phyloP scores from a whole-genome alignment of 768 basidiomycete species.

The Lentinula guzmanii region DNA sequence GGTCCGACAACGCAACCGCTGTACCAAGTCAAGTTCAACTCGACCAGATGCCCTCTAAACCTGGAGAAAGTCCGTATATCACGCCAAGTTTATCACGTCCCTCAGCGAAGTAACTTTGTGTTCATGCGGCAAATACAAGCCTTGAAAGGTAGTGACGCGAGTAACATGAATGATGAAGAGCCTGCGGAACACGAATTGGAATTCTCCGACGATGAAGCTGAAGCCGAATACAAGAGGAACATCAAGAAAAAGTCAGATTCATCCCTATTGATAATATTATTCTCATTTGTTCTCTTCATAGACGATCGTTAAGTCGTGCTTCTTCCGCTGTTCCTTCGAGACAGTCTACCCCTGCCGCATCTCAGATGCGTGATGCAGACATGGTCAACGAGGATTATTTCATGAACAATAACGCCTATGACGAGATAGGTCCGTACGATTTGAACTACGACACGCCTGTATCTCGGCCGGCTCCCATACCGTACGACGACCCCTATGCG shows the following conservation, averaged over 20 bases:
- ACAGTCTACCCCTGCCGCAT: constrained; percentile 46
- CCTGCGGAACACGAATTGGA: constrained; percentile 85
- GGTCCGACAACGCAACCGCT: constrained; percentile 88
- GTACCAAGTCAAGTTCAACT: constrained; percentile 82
- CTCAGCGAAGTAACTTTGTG: constrained; percentile 75
- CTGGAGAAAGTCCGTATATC: constrained; percentile 45
- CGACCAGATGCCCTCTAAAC: constrained; percentile 52
- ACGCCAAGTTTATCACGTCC: constrained; percentile 77
- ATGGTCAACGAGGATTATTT: constrained; percentile 34
- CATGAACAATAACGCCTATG: constrained; percentile 56
- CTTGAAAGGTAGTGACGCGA: constrained; percentile 87
- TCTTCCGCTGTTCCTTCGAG: constrained; percentile 48
- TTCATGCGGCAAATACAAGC: constrained; percentile 67
- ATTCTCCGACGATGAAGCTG: constrained; percentile 93
- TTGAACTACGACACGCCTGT: constrained; percentile 50
- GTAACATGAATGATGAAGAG: constrained; percentile 93
- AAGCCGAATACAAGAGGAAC: constrained; percentile 62
- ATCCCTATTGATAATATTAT: not conserved
- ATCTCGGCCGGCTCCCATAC: constrained; percentile 59
- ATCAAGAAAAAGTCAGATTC: constrained; percentile 52
- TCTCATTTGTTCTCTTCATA: constrained; percentile 17
- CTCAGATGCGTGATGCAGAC: constrained; percentile 51
- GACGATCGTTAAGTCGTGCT: constrained; percentile 48
- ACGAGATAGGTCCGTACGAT: constrained; percentile 64
- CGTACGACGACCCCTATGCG: constrained; percentile 75